A percentile compares a stretch with the other conserved stretches of the same genome.
Conservation (phyloP, 306 rosid genomes). For the Begonia masoniana region DNA sequence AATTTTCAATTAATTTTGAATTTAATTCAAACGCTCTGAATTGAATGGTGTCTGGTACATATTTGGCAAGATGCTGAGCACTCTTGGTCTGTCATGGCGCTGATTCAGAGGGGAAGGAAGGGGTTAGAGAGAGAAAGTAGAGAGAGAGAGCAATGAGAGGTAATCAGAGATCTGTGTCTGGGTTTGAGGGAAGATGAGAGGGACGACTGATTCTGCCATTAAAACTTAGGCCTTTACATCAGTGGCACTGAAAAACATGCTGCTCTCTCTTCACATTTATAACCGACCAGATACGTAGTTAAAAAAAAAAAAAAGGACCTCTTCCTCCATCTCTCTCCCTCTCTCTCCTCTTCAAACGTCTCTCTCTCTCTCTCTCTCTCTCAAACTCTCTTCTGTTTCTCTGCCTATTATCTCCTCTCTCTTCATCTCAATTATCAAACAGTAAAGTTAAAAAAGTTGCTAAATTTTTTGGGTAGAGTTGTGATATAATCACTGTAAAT, state of each 20-base stretch:
- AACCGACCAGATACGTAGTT: constrained; percentile 21
- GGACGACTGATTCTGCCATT: constrained; percentile 60
- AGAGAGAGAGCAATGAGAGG: constrained; percentile 6
- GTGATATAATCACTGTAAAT: too few species aligned
- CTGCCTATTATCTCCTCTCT: too few species aligned
- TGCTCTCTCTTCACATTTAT: constrained; percentile 40
- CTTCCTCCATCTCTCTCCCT: background rate
- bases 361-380: too few species aligned
- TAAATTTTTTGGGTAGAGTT: too few species aligned
- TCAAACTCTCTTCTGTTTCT: too few species aligned
- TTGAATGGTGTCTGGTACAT: too few species aligned
- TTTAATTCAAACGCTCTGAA: too few species aligned
- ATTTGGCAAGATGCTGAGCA: too few species aligned
- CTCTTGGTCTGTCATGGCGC: constrained; percentile 11
- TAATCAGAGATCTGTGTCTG: constrained; percentile 40
- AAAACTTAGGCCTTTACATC: constrained; percentile 21
- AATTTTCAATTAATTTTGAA: too few species aligned
- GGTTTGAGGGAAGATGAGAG: constrained; percentile 25
- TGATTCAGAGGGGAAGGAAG: constrained; percentile 37
- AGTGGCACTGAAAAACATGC: constrained; percentile 93
- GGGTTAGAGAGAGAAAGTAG: constrained; percentile 9
- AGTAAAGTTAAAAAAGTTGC: too few species aligned
- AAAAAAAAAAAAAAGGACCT: constrained; percentile 15
- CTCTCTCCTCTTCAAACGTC: background rate
- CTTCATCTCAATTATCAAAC: too few species aligned